A percentile compares a stretch with the other conserved stretches of the same genome.
Conservation (phyloP, 2,329 filamentous ascomycete species). For the Botrytis elliptica region DNA sequence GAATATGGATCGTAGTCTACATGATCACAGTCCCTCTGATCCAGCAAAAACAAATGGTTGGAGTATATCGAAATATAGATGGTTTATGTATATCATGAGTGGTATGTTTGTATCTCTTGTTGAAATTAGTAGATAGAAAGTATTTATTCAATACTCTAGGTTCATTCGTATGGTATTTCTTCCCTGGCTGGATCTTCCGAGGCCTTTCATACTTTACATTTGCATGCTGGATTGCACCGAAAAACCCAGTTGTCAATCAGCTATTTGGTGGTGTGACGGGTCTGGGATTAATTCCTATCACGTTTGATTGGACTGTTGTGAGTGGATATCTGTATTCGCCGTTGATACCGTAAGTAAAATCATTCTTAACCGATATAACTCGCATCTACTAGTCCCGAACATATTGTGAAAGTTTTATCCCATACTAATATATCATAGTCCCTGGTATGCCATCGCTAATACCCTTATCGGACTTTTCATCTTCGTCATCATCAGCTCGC, state of each 20-base stretch:
- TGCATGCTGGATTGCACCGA: conserved; percentile 68
- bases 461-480: conserved; percentile 64
- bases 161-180: conserved; percentile 49
- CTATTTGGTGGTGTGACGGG: conserved; percentile 68
- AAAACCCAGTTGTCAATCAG: conserved; percentile 68
- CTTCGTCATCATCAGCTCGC: conserved; percentile 60
- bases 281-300: conserved; percentile 66
- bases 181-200: conserved; percentile 52
- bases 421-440: conserved; percentile 29
- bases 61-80: conserved; percentile 46
- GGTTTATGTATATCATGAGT: conserved; percentile 43
- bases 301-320: conserved; percentile 75
- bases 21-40: conserved; percentile 59
- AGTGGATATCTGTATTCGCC: conserved; percentile 30
- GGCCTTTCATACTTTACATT: conserved; percentile 64
- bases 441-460: conserved; percentile 72
- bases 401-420: not conserved
- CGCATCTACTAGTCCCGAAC: not conserved
- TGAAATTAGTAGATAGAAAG: not conserved
- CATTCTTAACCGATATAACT: not conserved
- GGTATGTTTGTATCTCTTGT: conserved; percentile 41
- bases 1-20: conserved; percentile 46
- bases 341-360: not conserved
- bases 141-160: not conserved
- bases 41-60: conserved; percentile 48